Base-by-base conservation (phyloP, 202 grass and related monocot genomes). In the Miscanthus sacchariflorus region DNA sequence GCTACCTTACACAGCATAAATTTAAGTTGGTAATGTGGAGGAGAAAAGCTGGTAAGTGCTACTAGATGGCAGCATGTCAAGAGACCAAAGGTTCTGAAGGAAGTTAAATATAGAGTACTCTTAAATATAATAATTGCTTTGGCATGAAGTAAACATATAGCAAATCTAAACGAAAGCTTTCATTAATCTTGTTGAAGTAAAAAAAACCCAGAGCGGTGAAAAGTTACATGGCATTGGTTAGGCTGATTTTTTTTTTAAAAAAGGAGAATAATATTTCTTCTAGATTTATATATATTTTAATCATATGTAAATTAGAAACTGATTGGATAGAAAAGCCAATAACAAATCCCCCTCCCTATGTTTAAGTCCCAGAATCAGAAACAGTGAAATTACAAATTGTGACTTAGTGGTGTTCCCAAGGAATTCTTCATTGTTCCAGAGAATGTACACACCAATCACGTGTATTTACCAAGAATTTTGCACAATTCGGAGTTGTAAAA, bases 1-100 rank as follows among this genome's bases (percentile, higher is more conserved):
- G 93, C 97, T 99, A 95, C 91, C 92, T 96, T 96, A 70, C 91
- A 93, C 89, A 91, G 77, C 58, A 89, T 72, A 94, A 92, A 58
- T 9, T 76, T 80, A 70, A 90, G 86, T 88, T 68, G 72, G 77
- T 81, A 93, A 35, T 12, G 9, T 65, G 61, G 61, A 65, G 61
- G 23, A 65, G 61, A 25, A 65, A 65, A 65, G 9, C 13, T 27
- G 61, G 4, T 2, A 27, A 65, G 61, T 65, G 61, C 59, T 64
- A 90, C 25, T 59, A 43, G 8, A 74, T 74, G 85, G 38, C 15
- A 86, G 18, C 33, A 77, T 35, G 45, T 76, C 3, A 65, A 64
- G 13, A 66, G 33, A 17, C 58, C 38, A 59, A 43, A 58, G 39
- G 74, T n/a, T 72, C 27, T 30, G 54, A 24, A 83, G 28, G 15